Evolutionary conservation across 805 yeast genomes (phyloP).

Genomic region (Saturnispora sekii): DNA sequence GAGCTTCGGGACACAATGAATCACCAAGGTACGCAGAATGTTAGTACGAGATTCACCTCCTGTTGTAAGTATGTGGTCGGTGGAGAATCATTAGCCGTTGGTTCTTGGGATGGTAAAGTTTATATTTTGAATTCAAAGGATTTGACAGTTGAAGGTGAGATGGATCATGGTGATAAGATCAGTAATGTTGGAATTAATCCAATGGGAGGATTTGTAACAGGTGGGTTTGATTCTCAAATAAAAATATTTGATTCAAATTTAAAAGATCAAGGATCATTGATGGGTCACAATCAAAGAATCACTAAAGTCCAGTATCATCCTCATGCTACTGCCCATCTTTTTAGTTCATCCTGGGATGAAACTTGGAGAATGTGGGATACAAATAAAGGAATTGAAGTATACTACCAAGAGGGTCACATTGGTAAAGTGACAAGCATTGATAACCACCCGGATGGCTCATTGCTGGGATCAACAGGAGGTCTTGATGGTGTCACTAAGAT

Average conservation of each 20-base stretch:
- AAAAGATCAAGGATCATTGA: slow-evolving; percentile 1
- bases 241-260: slow-evolving; percentile 10
- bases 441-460: slow-evolving; percentile 69
- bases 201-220: slow-evolving; percentile 25
- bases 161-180: slow-evolving; percentile 48
- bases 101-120: slow-evolving; percentile 79
- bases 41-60: slow-evolving; percentile 63
- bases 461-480: slow-evolving; percentile 62
- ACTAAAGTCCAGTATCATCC: slow-evolving; percentile 61
- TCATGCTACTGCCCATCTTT: slow-evolving; percentile 35
- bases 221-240: slow-evolving; percentile 39
- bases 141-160: slow-evolving; percentile 25
- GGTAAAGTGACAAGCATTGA: slow-evolving; percentile 55
- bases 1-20: slow-evolving; percentile 28
- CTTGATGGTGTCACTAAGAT: slow-evolving; percentile 60
- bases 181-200: slow-evolving; percentile 59
- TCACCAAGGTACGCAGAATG: slow-evolving; percentile 58
- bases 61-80: slow-evolving; percentile 37
- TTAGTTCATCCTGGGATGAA: slow-evolving; percentile 69
- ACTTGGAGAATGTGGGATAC: slow-evolving; percentile 90
- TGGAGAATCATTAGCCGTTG: slow-evolving; percentile 41
- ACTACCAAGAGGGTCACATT: slow-evolving; percentile 79
- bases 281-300: slow-evolving; percentile 49
- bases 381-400: slow-evolving; percentile 36
- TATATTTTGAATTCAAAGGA: slow-evolving; percentile 34